A percentile compares a stretch with the other conserved stretches of the same genome.
phyloP scores from a whole-genome alignment of 805 yeast genomes.

The Soucietia sequanensis region DNA sequence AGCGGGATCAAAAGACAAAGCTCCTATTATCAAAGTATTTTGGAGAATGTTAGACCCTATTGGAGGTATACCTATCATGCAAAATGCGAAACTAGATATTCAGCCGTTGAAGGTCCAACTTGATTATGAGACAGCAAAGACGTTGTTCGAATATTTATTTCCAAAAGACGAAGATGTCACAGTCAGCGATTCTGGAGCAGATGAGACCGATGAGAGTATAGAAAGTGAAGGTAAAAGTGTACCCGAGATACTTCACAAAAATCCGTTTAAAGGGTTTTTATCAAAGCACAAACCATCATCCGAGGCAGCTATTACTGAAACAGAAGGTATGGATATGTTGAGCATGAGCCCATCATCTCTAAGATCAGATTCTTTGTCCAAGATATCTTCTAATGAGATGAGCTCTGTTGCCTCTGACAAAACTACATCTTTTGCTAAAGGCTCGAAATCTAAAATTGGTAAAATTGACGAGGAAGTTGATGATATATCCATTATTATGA shows the following conservation, averaged over 20 bases:
- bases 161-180: conserved; percentile 55
- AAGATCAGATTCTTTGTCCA: neutral
- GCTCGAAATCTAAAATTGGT: neutral
- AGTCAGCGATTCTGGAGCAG: conserved; percentile 11
- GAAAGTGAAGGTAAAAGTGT: conserved; percentile 9
- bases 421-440: too few relatives aligned
- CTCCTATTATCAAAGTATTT: conserved; percentile 27
- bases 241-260: too few relatives aligned
- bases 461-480: conserved; percentile 18
- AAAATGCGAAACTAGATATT: conserved; percentile 55
- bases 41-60: conserved; percentile 88
- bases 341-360: neutral
- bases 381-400: neutral
- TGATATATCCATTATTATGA: conserved; percentile 40
- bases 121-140: conserved; percentile 68
- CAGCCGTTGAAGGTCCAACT: conserved; percentile 70
- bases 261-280: conserved; percentile 4
- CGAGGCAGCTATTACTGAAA: neutral
- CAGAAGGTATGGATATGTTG: neutral
- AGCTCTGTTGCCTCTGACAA: too few relatives aligned
- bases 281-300: neutral
- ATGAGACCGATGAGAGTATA: conserved; percentile 8
- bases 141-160: conserved; percentile 66
- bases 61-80: conserved; percentile 87
- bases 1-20: conserved; percentile 5